phyloP scores from a whole-genome alignment of 2,329 filamentous ascomycete species.

The Cladosporium sp. region DNA sequence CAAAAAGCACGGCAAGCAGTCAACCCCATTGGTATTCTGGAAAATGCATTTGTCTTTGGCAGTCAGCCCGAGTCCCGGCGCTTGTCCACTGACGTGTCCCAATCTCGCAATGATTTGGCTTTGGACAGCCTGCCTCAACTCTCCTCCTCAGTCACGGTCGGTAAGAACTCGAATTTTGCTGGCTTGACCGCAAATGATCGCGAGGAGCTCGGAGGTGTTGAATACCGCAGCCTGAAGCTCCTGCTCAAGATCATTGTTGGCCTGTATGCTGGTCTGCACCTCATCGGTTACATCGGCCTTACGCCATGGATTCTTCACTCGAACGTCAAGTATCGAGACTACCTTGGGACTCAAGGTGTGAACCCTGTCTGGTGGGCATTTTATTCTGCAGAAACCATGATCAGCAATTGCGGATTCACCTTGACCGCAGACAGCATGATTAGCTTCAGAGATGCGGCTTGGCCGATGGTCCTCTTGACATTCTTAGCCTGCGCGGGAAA shows the following conservation, averaged over 20 bases:
- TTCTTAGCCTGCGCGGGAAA: constrained; percentile 53
- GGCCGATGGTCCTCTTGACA: constrained; percentile 9
- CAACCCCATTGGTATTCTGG: neutral
- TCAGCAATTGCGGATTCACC: constrained; percentile 80
- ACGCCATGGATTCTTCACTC: constrained; percentile 72
- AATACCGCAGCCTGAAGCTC: constrained; percentile 85
- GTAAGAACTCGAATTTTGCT: constrained; percentile 4
- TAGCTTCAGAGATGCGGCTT: constrained; percentile 14
- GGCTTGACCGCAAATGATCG: constrained; percentile 78
- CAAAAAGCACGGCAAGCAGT: neutral
- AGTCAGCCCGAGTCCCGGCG: neutral
- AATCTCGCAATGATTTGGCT: neutral
- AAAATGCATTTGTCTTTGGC: neutral
- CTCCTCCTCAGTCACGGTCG: neutral
- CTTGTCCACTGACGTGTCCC: neutral
- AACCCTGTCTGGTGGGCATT: constrained; percentile 81
- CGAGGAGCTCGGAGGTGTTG: constrained; percentile 92
- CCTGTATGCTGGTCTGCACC: constrained; percentile 78
- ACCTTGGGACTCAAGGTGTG: constrained; percentile 1
- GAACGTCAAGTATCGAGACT: constrained; percentile 58
- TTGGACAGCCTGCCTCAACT: neutral
- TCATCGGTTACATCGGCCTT: constrained; percentile 68
- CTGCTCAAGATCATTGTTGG: constrained; percentile 68
- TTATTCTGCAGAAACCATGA: constrained; percentile 78
- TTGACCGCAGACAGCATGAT: constrained; percentile 73